Base-by-base conservation (phyloP, 1,139 yeast species). In the Blastobotrys elegans region DNA sequence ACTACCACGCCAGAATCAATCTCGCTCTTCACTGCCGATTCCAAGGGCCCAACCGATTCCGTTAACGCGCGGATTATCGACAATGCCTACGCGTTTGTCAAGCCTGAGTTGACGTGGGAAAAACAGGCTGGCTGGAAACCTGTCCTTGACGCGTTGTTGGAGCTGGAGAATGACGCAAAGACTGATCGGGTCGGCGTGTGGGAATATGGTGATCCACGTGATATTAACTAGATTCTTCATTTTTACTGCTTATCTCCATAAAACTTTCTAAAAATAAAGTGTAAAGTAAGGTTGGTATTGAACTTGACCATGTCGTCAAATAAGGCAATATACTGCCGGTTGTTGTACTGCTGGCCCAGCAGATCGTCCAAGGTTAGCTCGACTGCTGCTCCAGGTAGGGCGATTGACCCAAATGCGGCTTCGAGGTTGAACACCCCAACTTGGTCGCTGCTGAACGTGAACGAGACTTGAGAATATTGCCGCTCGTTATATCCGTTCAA, bases 151-250 rank as follows among this genome's bases (percentile, higher is more conserved):
- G 68, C 70, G 36, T 71, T 72, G 51, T 62, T 64, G 21, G 74
- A 66, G 38, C 63, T 82, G 42, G 60, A 74, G 50, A 58, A 61
- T 36, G 72, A 67, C 10, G 92, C 92, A 29, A 79, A 74, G 61
- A 52, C 66, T 8, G 67, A 64, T 36, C 84, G 79, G 52, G 63
- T 69, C 36, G 94, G 94, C 10, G 83, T 88, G 60, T 85, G 94
- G 94, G 83, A 83, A 65, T 82, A 80, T 58, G 95, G 95, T 45
- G 92, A 84, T 61, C 77, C 84, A 44, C 74, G 83, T 18, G 80
- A 74, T 47, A 84, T 80, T 47, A 88, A 82, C 14, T 44, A 26
- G 24, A 40, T 16, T 16, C 2, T 26, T 27, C 3, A 18, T 11
- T 43, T 3, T 14, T 40, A 29, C 30, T 41, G 35, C 13, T 36